Evolutionary conservation across 768 basidiomycete species (phyloP).

Genomic region (Macrolepiota albuminosa): DNA sequence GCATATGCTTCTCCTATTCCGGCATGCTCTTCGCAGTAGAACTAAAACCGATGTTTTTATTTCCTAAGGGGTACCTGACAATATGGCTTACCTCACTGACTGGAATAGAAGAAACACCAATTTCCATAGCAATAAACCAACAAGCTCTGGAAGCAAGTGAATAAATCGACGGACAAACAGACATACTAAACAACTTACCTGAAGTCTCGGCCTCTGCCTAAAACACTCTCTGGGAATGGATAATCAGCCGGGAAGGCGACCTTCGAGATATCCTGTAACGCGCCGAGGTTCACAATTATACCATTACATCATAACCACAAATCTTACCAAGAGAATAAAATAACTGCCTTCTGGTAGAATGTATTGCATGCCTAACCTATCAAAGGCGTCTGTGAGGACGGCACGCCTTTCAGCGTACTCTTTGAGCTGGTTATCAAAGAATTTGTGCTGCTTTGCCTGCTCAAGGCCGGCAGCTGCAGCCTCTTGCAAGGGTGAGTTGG

Average conservation of each 20-base stretch:
- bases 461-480: conserved; percentile 90
- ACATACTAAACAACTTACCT: conserved; percentile 33
- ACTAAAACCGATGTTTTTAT: conserved; percentile 38
- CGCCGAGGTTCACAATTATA: background rate
- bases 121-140: conserved; percentile 91
- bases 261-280: conserved; percentile 62
- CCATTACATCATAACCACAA: background rate
- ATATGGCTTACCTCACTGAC: conserved; percentile 79
- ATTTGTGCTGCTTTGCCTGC: conserved; percentile 61
- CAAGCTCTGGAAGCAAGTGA: conserved; percentile 51
- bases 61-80: conserved; percentile 2
- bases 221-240: conserved; percentile 69
- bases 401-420: conserved; percentile 81
- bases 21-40: conserved; percentile 87
- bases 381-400: conserved; percentile 76
- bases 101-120: conserved; percentile 91
- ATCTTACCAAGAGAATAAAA: conserved; percentile 76
- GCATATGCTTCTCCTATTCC: conserved; percentile 82
- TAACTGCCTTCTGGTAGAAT: conserved; percentile 88
- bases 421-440: conserved; percentile 69
- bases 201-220: conserved; percentile 86
- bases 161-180: background rate
- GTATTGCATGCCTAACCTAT: conserved; percentile 78
- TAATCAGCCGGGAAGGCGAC: conserved; percentile 83
- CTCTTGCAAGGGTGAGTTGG: conserved; percentile 93